These are phyloP conservation scores for Senna tora DNA, from an alignment of 306 rosid species.

Conservation along the genomic window DNA sequence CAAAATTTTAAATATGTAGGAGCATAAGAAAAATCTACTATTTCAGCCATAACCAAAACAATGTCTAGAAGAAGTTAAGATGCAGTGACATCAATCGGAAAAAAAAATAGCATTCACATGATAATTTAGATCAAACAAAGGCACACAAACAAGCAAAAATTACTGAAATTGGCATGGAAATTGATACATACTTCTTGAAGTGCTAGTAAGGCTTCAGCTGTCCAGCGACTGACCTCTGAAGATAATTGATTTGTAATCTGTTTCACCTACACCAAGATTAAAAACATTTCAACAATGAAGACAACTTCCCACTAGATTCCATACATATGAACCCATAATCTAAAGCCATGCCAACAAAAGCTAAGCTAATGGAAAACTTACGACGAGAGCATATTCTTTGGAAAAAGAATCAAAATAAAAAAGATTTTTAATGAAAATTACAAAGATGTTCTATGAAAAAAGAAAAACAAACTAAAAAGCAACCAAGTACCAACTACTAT, in stretches of 20 bases:
- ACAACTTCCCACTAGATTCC: slow-evolving; percentile 7
- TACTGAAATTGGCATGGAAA: slow-evolving; percentile 32
- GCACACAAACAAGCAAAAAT: background rate
- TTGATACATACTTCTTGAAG: slow-evolving; percentile 73
- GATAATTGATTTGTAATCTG: slow-evolving; percentile 54
- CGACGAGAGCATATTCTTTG: slow-evolving; percentile 1
- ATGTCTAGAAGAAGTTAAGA: slow-evolving; percentile 2
- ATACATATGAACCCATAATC: slow-evolving; percentile 7
- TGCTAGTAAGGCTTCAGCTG: slow-evolving; percentile 72
- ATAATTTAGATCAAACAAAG: slow-evolving; percentile 22
- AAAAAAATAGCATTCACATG: background rate
- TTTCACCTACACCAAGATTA: slow-evolving; percentile 54
- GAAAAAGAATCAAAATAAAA: background rate
- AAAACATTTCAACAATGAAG: slow-evolving; percentile 13
- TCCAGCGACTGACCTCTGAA: slow-evolving; percentile 57
- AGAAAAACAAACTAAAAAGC: slow-evolving; percentile 7
- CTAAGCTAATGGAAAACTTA: background rate
- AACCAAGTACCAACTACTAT: slow-evolving; percentile 4
- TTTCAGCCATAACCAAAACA: slow-evolving; percentile 21
- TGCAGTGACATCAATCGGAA: background rate
- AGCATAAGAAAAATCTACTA: background rate
- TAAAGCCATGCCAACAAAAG: slow-evolving; percentile 17
- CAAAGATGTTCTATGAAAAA: background rate
- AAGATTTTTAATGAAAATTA: background rate
- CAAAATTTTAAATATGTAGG: background rate